Percentiles rank a stretch among this genome's conserved stretches.
phyloP scores from a whole-genome alignment of 2,329 filamentous ascomycete species.

The Elsinoe fawcettii region DNA sequence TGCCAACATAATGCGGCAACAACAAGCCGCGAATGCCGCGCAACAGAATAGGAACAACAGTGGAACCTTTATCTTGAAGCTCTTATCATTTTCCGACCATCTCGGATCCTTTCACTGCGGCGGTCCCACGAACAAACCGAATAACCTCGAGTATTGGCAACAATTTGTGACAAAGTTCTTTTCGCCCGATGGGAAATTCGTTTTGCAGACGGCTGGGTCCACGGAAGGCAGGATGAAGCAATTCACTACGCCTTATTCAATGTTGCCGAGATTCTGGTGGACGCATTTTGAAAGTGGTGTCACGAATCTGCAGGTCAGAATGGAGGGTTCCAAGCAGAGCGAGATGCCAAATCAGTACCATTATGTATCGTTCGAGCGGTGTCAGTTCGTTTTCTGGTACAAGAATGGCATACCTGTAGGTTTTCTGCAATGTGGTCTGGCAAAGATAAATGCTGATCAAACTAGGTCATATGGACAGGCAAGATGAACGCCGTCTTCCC shows the following conservation, averaged over 20 bases:
- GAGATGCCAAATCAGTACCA: constrained; percentile 56
- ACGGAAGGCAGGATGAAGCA: constrained; percentile 38
- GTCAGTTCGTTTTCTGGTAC: constrained; percentile 85
- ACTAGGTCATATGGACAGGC: constrained; percentile 67
- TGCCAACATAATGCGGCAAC: constrained; percentile 22
- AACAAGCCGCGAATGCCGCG: constrained; percentile 21
- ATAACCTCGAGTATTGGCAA: constrained; percentile 71
- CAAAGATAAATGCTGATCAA: constrained; percentile 23
- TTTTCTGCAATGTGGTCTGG: constrained; percentile 20
- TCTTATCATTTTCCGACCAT: constrained; percentile 51
- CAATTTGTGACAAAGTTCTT: constrained; percentile 76
- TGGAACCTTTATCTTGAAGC: constrained; percentile 42
- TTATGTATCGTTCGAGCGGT: constrained; percentile 66
- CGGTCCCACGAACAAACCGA: constrained; percentile 44
- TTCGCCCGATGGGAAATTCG: constrained; percentile 65
- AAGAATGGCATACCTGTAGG: constrained; percentile 72
- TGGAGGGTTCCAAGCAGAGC: constrained; percentile 59
- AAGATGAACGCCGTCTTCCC: constrained; percentile 74
- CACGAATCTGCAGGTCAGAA: constrained; percentile 73
- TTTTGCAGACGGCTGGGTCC: constrained; percentile 55
- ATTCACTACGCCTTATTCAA: constrained; percentile 35
- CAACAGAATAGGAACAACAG: constrained; percentile 25
- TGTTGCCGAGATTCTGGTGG: constrained; percentile 79
- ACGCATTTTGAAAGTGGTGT: constrained; percentile 84
- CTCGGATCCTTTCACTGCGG: constrained; percentile 43